Evolutionary conservation across 306 rosid species (phyloP).

Genomic region (Acacia acuminata): DNA sequence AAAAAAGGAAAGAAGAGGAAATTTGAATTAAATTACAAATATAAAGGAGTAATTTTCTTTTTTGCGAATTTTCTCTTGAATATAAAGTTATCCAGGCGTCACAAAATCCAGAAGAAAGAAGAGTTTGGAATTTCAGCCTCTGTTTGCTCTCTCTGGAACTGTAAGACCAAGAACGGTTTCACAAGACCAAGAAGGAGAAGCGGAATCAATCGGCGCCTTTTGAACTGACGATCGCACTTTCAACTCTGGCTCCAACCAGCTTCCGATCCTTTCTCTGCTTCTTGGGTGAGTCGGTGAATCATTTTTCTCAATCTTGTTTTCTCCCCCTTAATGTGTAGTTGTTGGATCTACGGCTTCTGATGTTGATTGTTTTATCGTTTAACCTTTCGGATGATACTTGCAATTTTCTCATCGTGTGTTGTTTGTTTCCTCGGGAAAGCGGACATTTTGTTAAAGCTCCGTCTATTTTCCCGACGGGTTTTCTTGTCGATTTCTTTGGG

Average conservation of each 20-base stretch:
- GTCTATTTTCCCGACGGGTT: neutral
- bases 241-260: constrained; percentile 21
- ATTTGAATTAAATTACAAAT: too few species aligned
- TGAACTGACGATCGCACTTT: constrained; percentile 33
- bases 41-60: too few species aligned
- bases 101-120: neutral
- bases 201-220: constrained; percentile 26
- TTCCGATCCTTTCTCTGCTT: constrained; percentile 39
- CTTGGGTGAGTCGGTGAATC: constrained; percentile 41
- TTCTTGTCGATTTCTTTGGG: neutral
- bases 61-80: constrained; percentile 3
- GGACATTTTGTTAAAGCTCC: neutral
- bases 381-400: constrained; percentile 10
- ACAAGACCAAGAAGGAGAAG: neutral
- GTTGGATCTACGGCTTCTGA: constrained; percentile 32
- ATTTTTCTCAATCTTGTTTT: neutral
- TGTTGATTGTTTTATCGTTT: constrained; percentile 15
- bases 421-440: constrained; percentile 20
- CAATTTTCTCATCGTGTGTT: neutral
- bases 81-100: constrained; percentile 24
- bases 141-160: constrained; percentile 24
- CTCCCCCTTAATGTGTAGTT: neutral
- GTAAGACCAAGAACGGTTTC: constrained; percentile 25
- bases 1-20: too few species aligned
- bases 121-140: neutral